Base-by-base conservation (phyloP, 2,329 filamentous ascomycete species). In the Penicillium sp. region DNA sequence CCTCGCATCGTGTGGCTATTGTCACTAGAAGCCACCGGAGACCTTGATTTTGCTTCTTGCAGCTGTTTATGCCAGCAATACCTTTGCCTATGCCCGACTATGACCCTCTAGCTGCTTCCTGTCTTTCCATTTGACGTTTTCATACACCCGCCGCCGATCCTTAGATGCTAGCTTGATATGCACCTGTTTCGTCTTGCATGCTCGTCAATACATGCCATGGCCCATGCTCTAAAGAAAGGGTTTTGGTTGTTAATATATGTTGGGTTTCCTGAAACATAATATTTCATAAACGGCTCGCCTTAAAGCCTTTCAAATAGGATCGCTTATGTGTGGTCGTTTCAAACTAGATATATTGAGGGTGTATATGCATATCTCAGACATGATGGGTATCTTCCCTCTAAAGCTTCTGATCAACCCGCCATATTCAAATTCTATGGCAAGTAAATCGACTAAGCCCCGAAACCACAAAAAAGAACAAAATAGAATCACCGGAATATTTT, bases 381-480 rank as follows among this genome's bases (percentile, higher is more conserved):
- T 39, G 31, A 41, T 46, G 51, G 51, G 50, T 51, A 51, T 51
- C 42, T 51, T 49, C 42, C 42, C 41, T 48, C 39, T 49, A 41
- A 42, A 48, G 39, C 37, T 44, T 44, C 37, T 37, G 12, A 30
- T 45, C 22, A 37, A 39, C 35, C 30, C 37, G 10, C 16, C 31
- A 35, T 26, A 29, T 30, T 23, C 34, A 42, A 30, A 18, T 32
- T 18, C 15, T 35, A 35, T 11, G 29, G 33, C 11, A 33, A 36
- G 29, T 23, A n/a, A 26, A 32, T 30, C n/a, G 10, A 28, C 7
- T 34, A 23, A 35, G n/a, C n/a, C 28, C 42, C 32, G 29, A 37
- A 15, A 43, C 18, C 23, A 25, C 30, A 34, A 27, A 26, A 22
- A 22, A 5, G 5, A 22, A 22, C 5, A 22, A 22, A 22, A 5